Evolutionary conservation across 2,329 filamentous ascomycete genomes (phyloP), one percentile per base, ranked within the genome.

Genomic region (Botryotinia calthae): DNA sequence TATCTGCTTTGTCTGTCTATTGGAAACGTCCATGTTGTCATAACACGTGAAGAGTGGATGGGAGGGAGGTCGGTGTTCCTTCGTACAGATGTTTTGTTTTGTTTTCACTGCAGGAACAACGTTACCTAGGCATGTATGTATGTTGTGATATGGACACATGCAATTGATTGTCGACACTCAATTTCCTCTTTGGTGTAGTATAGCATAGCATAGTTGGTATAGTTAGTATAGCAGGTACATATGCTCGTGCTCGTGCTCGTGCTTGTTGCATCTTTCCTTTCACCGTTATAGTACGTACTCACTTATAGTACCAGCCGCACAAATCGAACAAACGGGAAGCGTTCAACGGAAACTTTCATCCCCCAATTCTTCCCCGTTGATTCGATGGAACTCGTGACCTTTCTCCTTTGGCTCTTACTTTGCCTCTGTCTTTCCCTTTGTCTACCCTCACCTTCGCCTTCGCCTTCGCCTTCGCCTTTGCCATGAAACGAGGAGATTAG

Each of bases 11-110:
- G 56, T 1, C 18, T 44, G 37, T 40, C n/a, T 12, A 65, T 37
- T 48, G 44, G 42, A 65, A 65, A 65, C 63, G 14, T 25, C 10
- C 18, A 65, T 65, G 63, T 16, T 65, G 44, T 65, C 63, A 65
- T 65, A 42, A n/a, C 40, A 28, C n/a, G n/a, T 63, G 61, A 63
- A 63, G 22, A 18, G n/a, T 54, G 51, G 51, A 25, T n/a, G 12
- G 42, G 42, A 58, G 16, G 28, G 5, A 16, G 31, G 34, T 2
- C 3, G 58, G 31, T 40, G 22, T 61, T 40, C 14, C 31, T 59
- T 31, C 9, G 28, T 58, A 31, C 34, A 10, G 18, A 34, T 59
- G 14, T 2, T 18, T 58, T 31, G n/a, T 31, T 31, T 31, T 18
- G n/a, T 56, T 31, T 28, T 31, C 28, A 56, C 54, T 58, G 54